Base-by-base conservation (phyloP, 2,329 filamentous ascomycete species). In the Neofusicoccum sp. region DNA sequence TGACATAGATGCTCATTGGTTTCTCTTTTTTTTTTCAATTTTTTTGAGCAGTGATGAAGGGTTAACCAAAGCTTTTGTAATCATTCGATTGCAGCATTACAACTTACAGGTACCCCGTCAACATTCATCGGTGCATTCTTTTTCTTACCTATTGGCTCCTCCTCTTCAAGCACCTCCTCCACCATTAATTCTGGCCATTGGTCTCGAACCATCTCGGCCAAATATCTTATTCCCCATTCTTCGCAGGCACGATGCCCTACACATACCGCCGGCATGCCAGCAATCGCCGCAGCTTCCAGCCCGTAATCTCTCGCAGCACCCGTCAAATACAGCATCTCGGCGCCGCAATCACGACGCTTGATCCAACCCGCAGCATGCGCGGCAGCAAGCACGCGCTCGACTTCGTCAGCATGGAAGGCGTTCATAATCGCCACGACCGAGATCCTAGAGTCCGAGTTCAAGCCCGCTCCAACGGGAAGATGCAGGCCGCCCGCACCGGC, bases 191-290 rank as follows among this genome's bases (percentile, higher is more conserved):
- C 61, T 1, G 74, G 72, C 56, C 72, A 78, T 8, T 67, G 64
- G 3, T 53, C 61, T 11, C 71, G 65, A 3, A 77, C 14, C 4
- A 64, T 59, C 12, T 59, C 61, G 11, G 70, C 72, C 16, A 76
- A 61, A 47, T 69, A 73, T 16, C 68, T 63, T n/a, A 77, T 73
- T 0, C 75, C 75, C 74, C 75, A 78, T 20, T 76, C 73, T 59
- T 77, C 75, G 11, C 71, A 72, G 14, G 67, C 65, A 1, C 69
- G 67, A 62, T 78, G 74, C 2, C 75, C 74, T 7, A 77, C 73
- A 53, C 75, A 78, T 3, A 69, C 68, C 12, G 74, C 73, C 9
- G 70, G 70, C 65, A 76, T 68, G 9, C 70, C 70, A 20, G 66
- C 60, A 7, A 69, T 67, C 51, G 64, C 66, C 12, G 74, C 74